phyloP scores from a whole-genome alignment of 495 filamentous ascomycete species.

The Acidomyces sp. region DNA sequence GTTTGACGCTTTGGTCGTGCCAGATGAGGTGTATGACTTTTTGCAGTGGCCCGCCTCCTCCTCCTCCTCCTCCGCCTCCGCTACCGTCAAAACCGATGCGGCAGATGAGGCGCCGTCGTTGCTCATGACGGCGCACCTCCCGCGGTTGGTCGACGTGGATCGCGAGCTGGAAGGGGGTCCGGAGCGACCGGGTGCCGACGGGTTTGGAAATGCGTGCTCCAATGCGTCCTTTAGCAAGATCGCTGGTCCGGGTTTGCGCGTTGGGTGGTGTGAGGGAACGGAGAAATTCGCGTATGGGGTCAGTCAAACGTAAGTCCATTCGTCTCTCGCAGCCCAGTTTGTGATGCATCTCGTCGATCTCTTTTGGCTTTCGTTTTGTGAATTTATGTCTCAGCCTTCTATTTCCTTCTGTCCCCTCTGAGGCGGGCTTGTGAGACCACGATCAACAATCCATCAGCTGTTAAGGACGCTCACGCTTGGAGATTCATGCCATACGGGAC shows the following conservation, averaged over 20 bases:
- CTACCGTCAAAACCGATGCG: too few relatives aligned
- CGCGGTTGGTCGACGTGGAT: constrained; percentile 68
- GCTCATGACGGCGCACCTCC: constrained; percentile 39
- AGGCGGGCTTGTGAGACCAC: too few relatives aligned
- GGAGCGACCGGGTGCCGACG: constrained; percentile 30
- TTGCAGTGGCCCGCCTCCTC: constrained; percentile 49
- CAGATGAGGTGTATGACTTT: constrained; percentile 85
- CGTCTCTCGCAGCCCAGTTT: not conserved
- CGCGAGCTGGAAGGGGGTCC: constrained; percentile 42
- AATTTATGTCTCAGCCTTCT: too few relatives aligned
- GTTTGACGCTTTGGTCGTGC: constrained; percentile 65
- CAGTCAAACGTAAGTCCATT: constrained; percentile 44
- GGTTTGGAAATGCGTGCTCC: constrained; percentile 61
- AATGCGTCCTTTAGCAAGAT: constrained; percentile 84
- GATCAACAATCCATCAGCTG: too few relatives aligned
- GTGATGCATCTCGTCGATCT: too few relatives aligned
- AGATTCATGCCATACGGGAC: too few relatives aligned
- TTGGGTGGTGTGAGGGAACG: constrained; percentile 71
- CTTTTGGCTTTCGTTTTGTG: too few relatives aligned
- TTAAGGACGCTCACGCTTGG: too few relatives aligned
- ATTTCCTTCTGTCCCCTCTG: too few relatives aligned
- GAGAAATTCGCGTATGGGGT: constrained; percentile 52
- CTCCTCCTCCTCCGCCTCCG: too few relatives aligned
- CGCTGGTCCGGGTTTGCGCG: constrained; percentile 61
- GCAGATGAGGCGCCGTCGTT: not conserved